Percentiles rank a stretch among this genome's conserved stretches.
phyloP scores from a whole-genome alignment of 2,329 filamentous ascomycete species.

The Drechslera avenae region DNA sequence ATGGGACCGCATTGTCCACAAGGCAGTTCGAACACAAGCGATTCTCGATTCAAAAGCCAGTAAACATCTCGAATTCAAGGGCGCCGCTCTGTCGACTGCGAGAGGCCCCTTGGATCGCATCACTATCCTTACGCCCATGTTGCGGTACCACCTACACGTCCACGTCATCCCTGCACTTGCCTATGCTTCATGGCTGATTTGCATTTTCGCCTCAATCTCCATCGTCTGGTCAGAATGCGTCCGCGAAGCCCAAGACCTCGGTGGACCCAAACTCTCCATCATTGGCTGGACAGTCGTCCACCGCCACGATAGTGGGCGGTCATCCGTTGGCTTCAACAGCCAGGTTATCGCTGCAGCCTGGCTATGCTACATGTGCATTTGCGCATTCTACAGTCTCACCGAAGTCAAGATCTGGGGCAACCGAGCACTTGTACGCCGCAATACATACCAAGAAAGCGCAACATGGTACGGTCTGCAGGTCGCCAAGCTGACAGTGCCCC shows the following conservation, averaged over 20 bases:
- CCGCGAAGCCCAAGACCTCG: slow-evolving; percentile 68
- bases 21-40: slow-evolving; percentile 75
- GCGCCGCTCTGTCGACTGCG: slow-evolving; percentile 56
- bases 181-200: slow-evolving; percentile 67
- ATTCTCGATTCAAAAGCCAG: slow-evolving; percentile 84
- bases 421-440: slow-evolving; percentile 83
- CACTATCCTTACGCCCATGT: slow-evolving; percentile 75
- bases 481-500: slow-evolving; percentile 86
- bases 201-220: slow-evolving; percentile 76
- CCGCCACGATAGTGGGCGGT: slow-evolving; percentile 71
- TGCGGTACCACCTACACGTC: slow-evolving; percentile 78
- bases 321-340: slow-evolving; percentile 81
- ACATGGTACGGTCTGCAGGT: slow-evolving; percentile 96
- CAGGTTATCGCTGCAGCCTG: slow-evolving; percentile 84
- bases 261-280: slow-evolving; percentile 70
- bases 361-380: slow-evolving; percentile 95
- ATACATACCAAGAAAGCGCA: slow-evolving; percentile 90
- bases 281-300: slow-evolving; percentile 73
- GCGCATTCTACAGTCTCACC: slow-evolving; percentile 83
- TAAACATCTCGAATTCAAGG: slow-evolving; percentile 76
- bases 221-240: slow-evolving; percentile 95
- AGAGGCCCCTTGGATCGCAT: slow-evolving; percentile 43
- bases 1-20: slow-evolving; percentile 79
- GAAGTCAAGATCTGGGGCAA: slow-evolving; percentile 98
- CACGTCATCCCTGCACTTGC: slow-evolving; percentile 72